Evolutionary conservation across 768 basidiomycete genomes (phyloP), one percentile per base, ranked within the genome.

Genomic region (Calvatia gigantea): DNA sequence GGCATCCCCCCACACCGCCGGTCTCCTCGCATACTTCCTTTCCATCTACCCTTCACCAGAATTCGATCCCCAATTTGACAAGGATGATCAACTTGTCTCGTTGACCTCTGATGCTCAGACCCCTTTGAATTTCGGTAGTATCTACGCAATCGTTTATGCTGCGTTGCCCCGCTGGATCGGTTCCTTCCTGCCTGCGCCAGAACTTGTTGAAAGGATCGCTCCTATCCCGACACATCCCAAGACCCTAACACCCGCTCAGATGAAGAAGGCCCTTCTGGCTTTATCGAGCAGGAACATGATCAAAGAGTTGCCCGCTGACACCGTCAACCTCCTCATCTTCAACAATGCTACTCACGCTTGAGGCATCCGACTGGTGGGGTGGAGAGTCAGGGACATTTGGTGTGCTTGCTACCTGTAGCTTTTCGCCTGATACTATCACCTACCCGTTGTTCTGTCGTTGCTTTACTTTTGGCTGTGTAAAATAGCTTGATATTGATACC

Each of bases 1-100:
- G 94, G 94, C 95, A 12, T 91, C 91, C 6, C 96, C 96, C 43
- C 94, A 96, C 74, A 85, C 83, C 39, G 90, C 91, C 55, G 96
- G 96, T 61, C 73, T 97, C 51, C 74, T 92, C 49, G 95, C 95
- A 11, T 98, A 98, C 80, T 80, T 94, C 60, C 82, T 98, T 56
- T 94, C 92, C 23, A 80, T 96, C 65, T 89, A 94, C 73, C 89
- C 89, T 3, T 84, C 84, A 0, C 61, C 70, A 46, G 69, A 75
- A 1, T 91, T 91, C 69, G 66, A 84, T 68, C 86, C 87, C 15
- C 51, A 61, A 4, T 62, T 83, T 58, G 64, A 70, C 53, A 57
- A 68, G 19, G 69, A 75, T 44, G 67, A 73, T 54, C 60, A 73
- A 42, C 68, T 78, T 17, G 50, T 74, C 51, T 64, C 65, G n/a